A percentile compares a stretch with the other conserved stretches of the same genome.
Evolutionary conservation across 306 rosid species (phyloP).

Genomic region (Pterocarpus santalinus): DNA sequence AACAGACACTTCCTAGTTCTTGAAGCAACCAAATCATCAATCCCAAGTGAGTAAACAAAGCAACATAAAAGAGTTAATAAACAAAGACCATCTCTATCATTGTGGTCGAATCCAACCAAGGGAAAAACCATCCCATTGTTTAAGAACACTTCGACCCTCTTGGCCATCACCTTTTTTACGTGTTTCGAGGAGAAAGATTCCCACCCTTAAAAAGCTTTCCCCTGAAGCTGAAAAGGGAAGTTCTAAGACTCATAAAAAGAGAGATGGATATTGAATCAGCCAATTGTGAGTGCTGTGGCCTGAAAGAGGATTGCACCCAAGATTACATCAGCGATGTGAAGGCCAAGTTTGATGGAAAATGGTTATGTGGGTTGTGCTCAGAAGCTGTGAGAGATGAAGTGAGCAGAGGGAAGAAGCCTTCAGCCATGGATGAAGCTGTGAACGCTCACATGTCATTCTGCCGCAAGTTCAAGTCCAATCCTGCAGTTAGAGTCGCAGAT

Average conservation of each 20-base stretch:
- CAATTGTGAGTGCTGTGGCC: conserved; percentile 96
- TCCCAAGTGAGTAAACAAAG: conserved; percentile 45
- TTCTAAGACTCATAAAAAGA: background rate
- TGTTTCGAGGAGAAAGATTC: conserved; percentile 37
- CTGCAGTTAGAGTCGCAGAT: conserved; percentile 90
- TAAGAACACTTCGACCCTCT: conserved; percentile 4
- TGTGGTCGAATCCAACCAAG: conserved; percentile 56
- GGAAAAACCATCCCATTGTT: conserved; percentile 37
- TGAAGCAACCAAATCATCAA: conserved; percentile 56
- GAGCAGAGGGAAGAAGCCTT: conserved; percentile 62
- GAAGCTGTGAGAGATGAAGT: conserved; percentile 98
- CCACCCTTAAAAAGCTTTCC: conserved; percentile 20
- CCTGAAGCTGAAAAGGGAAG: background rate
- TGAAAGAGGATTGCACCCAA: conserved; percentile 96
- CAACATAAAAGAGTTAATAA: conserved; percentile 29
- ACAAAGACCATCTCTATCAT: conserved; percentile 58
- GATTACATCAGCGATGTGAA: conserved; percentile 77
- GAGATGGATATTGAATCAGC: conserved; percentile 86
- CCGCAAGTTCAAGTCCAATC: conserved; percentile 86
- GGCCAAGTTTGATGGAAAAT: conserved; percentile 84
- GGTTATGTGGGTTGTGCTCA: conserved; percentile 98
- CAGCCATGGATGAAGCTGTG: conserved; percentile 89
- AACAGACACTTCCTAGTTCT: conserved; percentile 56
- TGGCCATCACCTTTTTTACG: conserved; percentile 32
- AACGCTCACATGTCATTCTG: conserved; percentile 98